A percentile compares a stretch with the other conserved stretches of the same genome.
Evolutionary conservation across 2,329 filamentous ascomycete species (phyloP).

Genomic region (Talaromyces sp.): DNA sequence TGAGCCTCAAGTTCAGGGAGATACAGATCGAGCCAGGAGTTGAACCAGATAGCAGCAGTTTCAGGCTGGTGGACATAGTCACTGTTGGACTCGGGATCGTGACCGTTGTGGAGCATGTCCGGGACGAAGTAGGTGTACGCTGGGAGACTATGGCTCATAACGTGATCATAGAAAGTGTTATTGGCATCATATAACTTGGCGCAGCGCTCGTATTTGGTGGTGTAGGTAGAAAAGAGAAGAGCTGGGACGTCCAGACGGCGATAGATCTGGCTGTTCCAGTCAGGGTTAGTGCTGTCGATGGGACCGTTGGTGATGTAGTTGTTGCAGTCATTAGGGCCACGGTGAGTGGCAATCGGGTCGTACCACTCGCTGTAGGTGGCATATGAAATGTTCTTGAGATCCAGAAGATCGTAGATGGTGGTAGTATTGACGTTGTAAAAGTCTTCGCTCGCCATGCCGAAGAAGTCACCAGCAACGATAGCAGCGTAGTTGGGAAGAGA

Average conservation of each 20-base stretch:
- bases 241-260: conserved; percentile 21
- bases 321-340: conserved; percentile 20
- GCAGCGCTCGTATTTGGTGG: conserved; percentile 16
- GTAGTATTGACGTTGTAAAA: conserved; percentile 21
- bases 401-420: conserved; percentile 20
- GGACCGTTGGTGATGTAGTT: conserved; percentile 20
- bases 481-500: conserved; percentile 20
- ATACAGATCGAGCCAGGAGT: conserved; percentile 20
- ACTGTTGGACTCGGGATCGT: conserved; percentile 19
- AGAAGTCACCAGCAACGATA: conserved; percentile 20
- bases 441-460: conserved; percentile 19
- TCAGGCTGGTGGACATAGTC: conserved; percentile 19
- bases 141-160: conserved; percentile 15
- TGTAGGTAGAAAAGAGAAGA: conserved; percentile 18
- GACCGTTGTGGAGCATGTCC: conserved; percentile 20
- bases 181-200: conserved; percentile 17
- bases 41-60: conserved; percentile 10
- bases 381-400: conserved; percentile 15
- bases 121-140: conserved; percentile 20
- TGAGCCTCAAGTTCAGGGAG: conserved; percentile 19
- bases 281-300: conserved; percentile 20
- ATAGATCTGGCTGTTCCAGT: conserved; percentile 17
- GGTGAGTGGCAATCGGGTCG: conserved; percentile 18
- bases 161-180: conserved; percentile 16
- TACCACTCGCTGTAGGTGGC: conserved; percentile 20